Base-by-base conservation (phyloP, 129 eudicot genomes). In the Tagetes patula region DNA sequence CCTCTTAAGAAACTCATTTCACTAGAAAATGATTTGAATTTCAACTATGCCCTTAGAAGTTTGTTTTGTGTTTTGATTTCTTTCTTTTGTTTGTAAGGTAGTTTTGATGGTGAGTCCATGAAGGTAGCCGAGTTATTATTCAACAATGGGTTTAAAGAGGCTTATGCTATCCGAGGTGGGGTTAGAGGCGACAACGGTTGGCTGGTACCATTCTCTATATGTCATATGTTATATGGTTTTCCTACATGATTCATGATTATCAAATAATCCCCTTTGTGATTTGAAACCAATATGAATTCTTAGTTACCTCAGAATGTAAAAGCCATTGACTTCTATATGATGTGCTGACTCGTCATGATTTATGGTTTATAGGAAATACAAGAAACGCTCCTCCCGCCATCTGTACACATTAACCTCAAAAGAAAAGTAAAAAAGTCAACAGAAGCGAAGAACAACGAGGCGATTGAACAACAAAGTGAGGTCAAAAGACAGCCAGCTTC, bases 31-130 rank as follows among this genome's bases (percentile, higher is more conserved):
- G 73, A n/a, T n/a, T n/a, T n/a, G n/a, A n/a, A n/a, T n/a, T n/a
- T n/a, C n/a, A n/a, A n/a, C n/a, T n/a, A n/a, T n/a, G n/a, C n/a
- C n/a, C n/a, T n/a, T n/a, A n/a, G n/a, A n/a, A n/a, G n/a, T n/a
- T n/a, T n/a, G n/a, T n/a, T n/a, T n/a, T n/a, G n/a, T n/a, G n/a
- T n/a, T 79, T 70, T 85, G 77, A 75, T 79, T 75, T 67, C 34
- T 70, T 72, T 80, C n/a, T 84, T 86, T 82, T 85, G 87, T 72
- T 83, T 87, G 95, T 75, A 90, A 90, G 96, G 98, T 94, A 94
- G 98, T 90, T 87, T 90, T 83, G 98, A 90, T 88, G 98, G 95
- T 45, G 80, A 88, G 61, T 94, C 98, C 67, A 74, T 89, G 68
- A 86, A 88, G 80, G 98, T 85, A 70, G 96, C 96, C 9, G 93